Evolutionary conservation across 192 early-diverging fungal genomes (phyloP).

Genomic region (Entomortierella chlamydospora): DNA sequence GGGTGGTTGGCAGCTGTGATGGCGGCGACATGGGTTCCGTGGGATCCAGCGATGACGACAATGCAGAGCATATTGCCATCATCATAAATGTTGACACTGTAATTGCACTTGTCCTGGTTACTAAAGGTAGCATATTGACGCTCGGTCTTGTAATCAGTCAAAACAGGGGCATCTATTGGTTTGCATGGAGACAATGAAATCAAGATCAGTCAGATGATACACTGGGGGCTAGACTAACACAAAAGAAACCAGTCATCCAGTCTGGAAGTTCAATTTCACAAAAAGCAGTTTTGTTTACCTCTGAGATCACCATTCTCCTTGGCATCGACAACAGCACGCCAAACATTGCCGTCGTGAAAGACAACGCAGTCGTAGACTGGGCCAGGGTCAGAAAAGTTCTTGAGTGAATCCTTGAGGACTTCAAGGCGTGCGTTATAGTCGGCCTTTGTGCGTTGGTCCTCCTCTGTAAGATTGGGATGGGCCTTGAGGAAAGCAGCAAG

Average conservation of each 20-base stretch:
- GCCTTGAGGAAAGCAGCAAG: slow-evolving; percentile 61
- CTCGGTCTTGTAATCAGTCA: slow-evolving; percentile 84
- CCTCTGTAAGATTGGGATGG: slow-evolving; percentile 53
- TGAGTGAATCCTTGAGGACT: slow-evolving; percentile 68
- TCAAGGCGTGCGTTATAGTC: slow-evolving; percentile 77
- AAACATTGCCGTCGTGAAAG: slow-evolving; percentile 90
- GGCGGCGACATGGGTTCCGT: slow-evolving; percentile 95
- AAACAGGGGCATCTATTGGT: slow-evolving; percentile 55
- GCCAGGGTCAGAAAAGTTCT: slow-evolving; percentile 82
- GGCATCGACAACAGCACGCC: slow-evolving; percentile 86
- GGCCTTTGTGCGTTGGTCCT: slow-evolving; percentile 54
- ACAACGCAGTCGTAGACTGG: slow-evolving; percentile 83
- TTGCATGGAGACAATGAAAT: not conserved
- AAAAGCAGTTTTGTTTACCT: slow-evolving; percentile 37
- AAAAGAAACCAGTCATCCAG: no score
- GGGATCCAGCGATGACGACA: slow-evolving; percentile 84
- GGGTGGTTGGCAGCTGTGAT: slow-evolving; percentile 92
- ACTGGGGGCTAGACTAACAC: not conserved
- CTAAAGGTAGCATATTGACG: slow-evolving; percentile 79
- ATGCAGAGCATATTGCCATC: slow-evolving; percentile 80
- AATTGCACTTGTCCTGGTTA: slow-evolving; percentile 84
- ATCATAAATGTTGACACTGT: slow-evolving; percentile 95
- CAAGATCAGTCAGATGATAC: slow-evolving; percentile 1
- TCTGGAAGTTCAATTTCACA: no score
- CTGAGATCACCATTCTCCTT: slow-evolving; percentile 82